These are phyloP conservation scores for Hypoxylon sp. DNA, from an alignment of 2,329 filamentous ascomycete genomes.

Conservation along the genomic window DNA sequence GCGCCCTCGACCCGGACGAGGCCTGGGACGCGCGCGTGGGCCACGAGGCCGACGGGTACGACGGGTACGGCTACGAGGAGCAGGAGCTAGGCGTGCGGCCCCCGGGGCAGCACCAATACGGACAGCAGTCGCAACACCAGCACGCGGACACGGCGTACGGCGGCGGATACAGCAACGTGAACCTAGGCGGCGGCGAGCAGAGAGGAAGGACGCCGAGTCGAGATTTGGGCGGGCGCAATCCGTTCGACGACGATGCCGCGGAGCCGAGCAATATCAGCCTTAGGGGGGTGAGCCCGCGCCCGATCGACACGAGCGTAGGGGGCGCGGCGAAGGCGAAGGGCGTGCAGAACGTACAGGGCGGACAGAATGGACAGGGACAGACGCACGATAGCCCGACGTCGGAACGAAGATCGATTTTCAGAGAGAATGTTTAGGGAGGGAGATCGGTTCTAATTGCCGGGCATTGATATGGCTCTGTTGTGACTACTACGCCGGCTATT, in stretches of 20 bases:
- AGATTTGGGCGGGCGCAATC: conserved; percentile 63
- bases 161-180: conserved; percentile 67
- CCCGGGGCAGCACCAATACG: conserved; percentile 58
- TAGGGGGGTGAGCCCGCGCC: conserved; percentile 80
- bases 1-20: conserved; percentile 82
- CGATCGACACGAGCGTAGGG: conserved; percentile 64
- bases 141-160: conserved; percentile 47
- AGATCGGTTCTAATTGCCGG: background rate
- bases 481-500: background rate
- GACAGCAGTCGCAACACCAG: conserved; percentile 71
- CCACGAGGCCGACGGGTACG: conserved; percentile 72
- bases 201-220: conserved; percentile 60
- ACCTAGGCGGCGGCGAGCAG: conserved; percentile 49
- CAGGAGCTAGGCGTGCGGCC: conserved; percentile 74
- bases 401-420: conserved; percentile 49
- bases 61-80: conserved; percentile 76
- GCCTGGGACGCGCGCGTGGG: conserved; percentile 87
- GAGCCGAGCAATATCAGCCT: conserved; percentile 71
- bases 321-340: conserved; percentile 21
- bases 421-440: conserved; percentile 44
- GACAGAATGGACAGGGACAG: conserved; percentile 6
- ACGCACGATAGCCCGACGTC: conserved; percentile 47
- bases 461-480: background rate
- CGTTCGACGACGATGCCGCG: conserved; percentile 75
- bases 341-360: background rate